These are phyloP conservation scores for Annulohypoxylon moriforme DNA, from an alignment of 495 filamentous ascomycete species.

Conservation along the genomic window DNA sequence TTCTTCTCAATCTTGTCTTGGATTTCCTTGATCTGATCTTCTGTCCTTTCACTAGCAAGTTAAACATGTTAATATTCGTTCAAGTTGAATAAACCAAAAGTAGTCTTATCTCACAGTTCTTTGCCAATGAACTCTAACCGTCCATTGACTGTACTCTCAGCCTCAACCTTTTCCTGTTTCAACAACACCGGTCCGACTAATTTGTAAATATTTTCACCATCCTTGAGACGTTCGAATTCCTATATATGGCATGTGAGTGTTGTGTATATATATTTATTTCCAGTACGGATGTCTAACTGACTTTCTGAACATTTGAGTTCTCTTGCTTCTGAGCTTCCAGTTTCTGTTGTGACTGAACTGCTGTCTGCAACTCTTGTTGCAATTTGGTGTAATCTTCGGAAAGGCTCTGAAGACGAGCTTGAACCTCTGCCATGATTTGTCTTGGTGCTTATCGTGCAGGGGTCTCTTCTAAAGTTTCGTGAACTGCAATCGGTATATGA, in stretches of 20 bases:
- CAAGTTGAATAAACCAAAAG: background rate
- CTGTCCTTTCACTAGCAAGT: slow-evolving; percentile 76
- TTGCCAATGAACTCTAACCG: slow-evolving; percentile 91
- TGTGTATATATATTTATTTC: background rate
- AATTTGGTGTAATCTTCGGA: slow-evolving; percentile 89
- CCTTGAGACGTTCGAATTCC: slow-evolving; percentile 84
- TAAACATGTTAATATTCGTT: slow-evolving; percentile 24
- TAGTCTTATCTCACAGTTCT: slow-evolving; percentile 77
- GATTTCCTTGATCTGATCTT: slow-evolving; percentile 80
- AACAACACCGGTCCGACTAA: slow-evolving; percentile 90
- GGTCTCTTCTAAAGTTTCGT: background rate
- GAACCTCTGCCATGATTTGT: slow-evolving; percentile 59
- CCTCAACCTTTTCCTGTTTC: slow-evolving; percentile 92
- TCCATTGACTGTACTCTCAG: slow-evolving; percentile 87
- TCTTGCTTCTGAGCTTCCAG: slow-evolving; percentile 95
- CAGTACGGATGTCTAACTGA: slow-evolving; percentile 43
- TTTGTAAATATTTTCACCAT: slow-evolving; percentile 92
- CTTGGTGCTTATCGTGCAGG: background rate
- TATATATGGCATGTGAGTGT: slow-evolving; percentile 49
- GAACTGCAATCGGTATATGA: background rate
- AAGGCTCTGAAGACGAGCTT: slow-evolving; percentile 76
- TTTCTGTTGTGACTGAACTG: slow-evolving; percentile 85
- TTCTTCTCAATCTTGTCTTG: slow-evolving; percentile 86
- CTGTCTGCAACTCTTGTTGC: slow-evolving; percentile 83
- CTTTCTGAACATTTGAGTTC: slow-evolving; percentile 87